Base-by-base conservation (phyloP, 2,329 filamentous ascomycete genomes). In the Penicillium sp. region DNA sequence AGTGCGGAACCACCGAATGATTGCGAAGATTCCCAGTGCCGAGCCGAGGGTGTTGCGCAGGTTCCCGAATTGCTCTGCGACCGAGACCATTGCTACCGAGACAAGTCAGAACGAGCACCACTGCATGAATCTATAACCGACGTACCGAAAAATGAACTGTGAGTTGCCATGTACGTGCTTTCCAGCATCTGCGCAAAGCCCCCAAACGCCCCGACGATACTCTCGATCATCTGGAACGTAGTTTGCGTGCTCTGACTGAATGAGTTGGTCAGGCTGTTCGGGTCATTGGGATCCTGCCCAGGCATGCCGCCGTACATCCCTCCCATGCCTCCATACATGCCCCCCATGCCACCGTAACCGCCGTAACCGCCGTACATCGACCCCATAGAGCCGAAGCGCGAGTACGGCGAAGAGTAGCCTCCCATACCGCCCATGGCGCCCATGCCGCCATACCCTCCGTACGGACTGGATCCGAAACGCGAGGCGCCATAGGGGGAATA, bases 141-240 rank as follows among this genome's bases (percentile, higher is more conserved):
- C 85, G 62, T 79, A 95, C 89, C 90, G 63, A 97, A 98, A 71
- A 98, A 98, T 44, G 89, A 95, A 5, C 90, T 96, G 70, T 98
- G 93, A 0, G 93, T 98, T 24, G 94, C 93, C 94, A 98, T 98
- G 63, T 96, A 98, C 9, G 93, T 97, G 75, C 93, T 97, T 73
- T 98, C 93, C 23, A 98, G 78, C 93, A 98, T 98, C 74, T 98
- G 93, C 10, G 94, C 89, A 66, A 98, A 97, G 0, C 94, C 93
- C 16, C 90, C 90, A 74, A 98, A 98, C 2, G 93, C 90, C 20
- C 89, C 88, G 11, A 98, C 93, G 47, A 98, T 87, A 59, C 90
- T 93, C 73, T 98, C 93, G 42, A 98, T 89, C 78, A 98, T 89
- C 75, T 97, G 93, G 65, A 98, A 98, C 0, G 93, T 98, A 9